Conservation (phyloP, 2,329 filamentous ascomycete species). For the Dendrostoma leiphaemia region DNA sequence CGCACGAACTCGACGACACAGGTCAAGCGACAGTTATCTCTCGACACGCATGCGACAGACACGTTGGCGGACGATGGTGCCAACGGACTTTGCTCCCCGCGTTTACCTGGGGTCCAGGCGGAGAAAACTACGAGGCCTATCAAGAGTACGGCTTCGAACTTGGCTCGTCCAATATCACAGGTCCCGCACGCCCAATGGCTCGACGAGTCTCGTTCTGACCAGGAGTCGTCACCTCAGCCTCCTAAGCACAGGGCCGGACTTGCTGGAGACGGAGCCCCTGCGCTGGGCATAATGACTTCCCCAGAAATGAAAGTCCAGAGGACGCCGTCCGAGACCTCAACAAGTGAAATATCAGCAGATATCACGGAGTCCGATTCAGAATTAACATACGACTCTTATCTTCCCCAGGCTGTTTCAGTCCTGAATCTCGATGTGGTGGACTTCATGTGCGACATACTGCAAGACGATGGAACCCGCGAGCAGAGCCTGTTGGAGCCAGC, state of each 20-base stretch:
- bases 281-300: not conserved
- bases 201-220: slow-evolving; percentile 21
- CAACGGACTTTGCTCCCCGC: slow-evolving; percentile 30
- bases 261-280: slow-evolving; percentile 1
- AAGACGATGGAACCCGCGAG: slow-evolving; percentile 55
- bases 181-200: slow-evolving; percentile 31
- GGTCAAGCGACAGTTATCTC: slow-evolving; percentile 31
- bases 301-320: slow-evolving; percentile 17
- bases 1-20: slow-evolving; percentile 28
- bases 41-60: slow-evolving; percentile 31
- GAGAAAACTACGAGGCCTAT: slow-evolving; percentile 24
- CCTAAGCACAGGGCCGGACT: slow-evolving; percentile 18
- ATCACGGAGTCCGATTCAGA: slow-evolving; percentile 23
- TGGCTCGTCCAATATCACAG: slow-evolving; percentile 33
- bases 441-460: slow-evolving; percentile 59
- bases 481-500: slow-evolving; percentile 44
- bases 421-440: slow-evolving; percentile 57
- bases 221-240: slow-evolving; percentile 7
- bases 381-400: slow-evolving; percentile 31
- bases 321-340: slow-evolving; percentile 19
- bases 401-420: slow-evolving; percentile 56
- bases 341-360: slow-evolving; percentile 13
- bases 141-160: slow-evolving; percentile 22
- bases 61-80: slow-evolving; percentile 27
- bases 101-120: slow-evolving; percentile 20